phyloP scores from a whole-genome alignment of 169 alveolate genomes.

The Theileria orientalis region DNA sequence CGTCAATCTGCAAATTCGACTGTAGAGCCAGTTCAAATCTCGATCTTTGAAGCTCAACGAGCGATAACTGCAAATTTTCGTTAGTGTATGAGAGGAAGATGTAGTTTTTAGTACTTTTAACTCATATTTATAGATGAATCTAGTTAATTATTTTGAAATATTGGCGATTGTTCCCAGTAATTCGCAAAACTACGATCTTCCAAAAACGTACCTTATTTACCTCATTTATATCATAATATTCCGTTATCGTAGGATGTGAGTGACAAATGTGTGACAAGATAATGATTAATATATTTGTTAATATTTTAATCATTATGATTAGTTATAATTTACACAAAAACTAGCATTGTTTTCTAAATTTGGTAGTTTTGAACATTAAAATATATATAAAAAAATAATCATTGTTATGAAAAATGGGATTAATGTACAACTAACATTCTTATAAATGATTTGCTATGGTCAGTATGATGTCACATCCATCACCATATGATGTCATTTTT shows the following conservation, averaged over 20 bases:
- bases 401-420: neutral
- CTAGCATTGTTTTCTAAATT: neutral
- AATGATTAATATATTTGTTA: neutral
- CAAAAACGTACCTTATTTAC: slow-evolving; percentile 22
- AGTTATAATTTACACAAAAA: slow-evolving; percentile 7
- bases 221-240: slow-evolving; percentile 13
- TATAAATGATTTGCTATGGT: neutral
- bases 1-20: slow-evolving; percentile 26
- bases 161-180: neutral
- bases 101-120: no score
- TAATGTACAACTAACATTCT: neutral
- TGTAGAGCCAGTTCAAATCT: slow-evolving; percentile 31
- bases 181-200: no score
- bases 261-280: slow-evolving; percentile 17
- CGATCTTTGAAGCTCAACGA: slow-evolving; percentile 36
- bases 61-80: slow-evolving; percentile 23
- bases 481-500: slow-evolving; percentile 5
- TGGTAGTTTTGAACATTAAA: neutral
- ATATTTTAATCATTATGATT: slow-evolving; percentile 8
- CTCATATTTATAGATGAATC: no score
- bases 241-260: slow-evolving; percentile 9
- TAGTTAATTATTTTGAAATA: neutral
- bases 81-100: no score
- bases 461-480: neutral
- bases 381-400: neutral